A percentile compares a stretch with the other conserved stretches of the same genome.
These are phyloP conservation scores for Lyophyllum shimeji DNA, from an alignment of 768 basidiomycete species.

Conservation along the genomic window DNA sequence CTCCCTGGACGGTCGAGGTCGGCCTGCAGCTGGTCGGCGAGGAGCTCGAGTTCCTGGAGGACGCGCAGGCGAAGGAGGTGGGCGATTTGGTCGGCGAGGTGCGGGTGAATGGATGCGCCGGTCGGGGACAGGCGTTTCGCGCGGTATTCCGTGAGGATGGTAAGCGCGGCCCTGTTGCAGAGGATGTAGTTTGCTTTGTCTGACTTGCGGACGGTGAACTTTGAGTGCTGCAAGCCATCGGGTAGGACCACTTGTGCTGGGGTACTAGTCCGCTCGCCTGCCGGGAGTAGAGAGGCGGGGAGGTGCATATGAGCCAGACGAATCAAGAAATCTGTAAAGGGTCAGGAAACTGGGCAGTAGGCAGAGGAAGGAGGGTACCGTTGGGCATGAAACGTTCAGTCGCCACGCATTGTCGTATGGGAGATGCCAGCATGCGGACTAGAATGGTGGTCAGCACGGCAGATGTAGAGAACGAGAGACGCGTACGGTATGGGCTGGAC, in stretches of 20 bases:
- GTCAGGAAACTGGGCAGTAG: neutral
- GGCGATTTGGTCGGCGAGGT: slow-evolving; percentile 53
- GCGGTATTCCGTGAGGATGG: slow-evolving; percentile 35
- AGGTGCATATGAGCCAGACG: slow-evolving; percentile 54
- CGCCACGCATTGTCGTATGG: slow-evolving; percentile 54
- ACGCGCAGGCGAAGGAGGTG: slow-evolving; percentile 73
- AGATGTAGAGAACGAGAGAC: slow-evolving; percentile 14
- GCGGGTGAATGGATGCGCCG: slow-evolving; percentile 35
- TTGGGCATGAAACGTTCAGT: slow-evolving; percentile 54
- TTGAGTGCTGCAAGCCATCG: slow-evolving; percentile 67
- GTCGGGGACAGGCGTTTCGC: slow-evolving; percentile 29
- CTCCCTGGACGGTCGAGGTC: slow-evolving; percentile 10
- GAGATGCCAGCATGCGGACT: slow-evolving; percentile 76
- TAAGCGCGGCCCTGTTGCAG: slow-evolving; percentile 56
- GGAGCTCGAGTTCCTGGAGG: slow-evolving; percentile 70
- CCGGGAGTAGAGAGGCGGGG: slow-evolving; percentile 21
- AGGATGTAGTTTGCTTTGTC: slow-evolving; percentile 53
- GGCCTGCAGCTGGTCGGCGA: slow-evolving; percentile 44
- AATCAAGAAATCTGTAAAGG: slow-evolving; percentile 58
- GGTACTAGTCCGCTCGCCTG: slow-evolving; percentile 5
- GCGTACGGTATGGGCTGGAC: slow-evolving; percentile 76
- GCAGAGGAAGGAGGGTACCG: slow-evolving; percentile 37
- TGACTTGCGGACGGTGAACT: slow-evolving; percentile 48
- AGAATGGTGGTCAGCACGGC: slow-evolving; percentile 8
- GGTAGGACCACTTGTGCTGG: slow-evolving; percentile 32